Evolutionary conservation across 345 rosid genomes (phyloP).

Genomic region (Turnera subulata): DNA sequence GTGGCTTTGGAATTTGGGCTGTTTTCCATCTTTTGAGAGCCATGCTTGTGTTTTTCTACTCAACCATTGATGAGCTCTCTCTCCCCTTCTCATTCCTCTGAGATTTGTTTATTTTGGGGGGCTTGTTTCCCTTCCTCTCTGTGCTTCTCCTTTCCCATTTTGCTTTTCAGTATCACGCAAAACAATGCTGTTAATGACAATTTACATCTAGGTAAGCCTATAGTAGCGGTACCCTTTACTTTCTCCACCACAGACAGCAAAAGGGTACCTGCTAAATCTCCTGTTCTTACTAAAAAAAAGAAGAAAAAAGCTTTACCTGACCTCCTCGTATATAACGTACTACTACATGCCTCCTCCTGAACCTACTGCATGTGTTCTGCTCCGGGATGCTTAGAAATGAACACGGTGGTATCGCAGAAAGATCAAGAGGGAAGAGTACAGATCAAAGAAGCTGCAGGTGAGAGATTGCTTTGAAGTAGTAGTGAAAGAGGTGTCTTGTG

Average conservation of each 20-base stretch:
- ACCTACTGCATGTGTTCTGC: constrained; percentile 20
- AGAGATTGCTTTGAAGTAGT: too few species aligned
- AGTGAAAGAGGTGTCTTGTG: constrained; percentile 4
- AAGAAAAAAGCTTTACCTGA: too few species aligned
- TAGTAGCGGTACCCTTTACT: constrained; percentile 24
- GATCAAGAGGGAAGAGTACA: constrained; percentile 13
- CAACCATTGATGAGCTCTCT: constrained; percentile 19
- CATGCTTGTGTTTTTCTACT: constrained; percentile 53
- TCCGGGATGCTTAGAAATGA: too few species aligned
- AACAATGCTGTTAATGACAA: constrained; percentile 44
- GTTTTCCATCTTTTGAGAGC: constrained; percentile 71
- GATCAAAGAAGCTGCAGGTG: constrained; percentile 2
- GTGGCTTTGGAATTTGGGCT: constrained; percentile 65
- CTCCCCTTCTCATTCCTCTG: constrained; percentile 13
- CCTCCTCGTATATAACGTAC: neutral
- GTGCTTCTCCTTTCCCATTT: constrained; percentile 6
- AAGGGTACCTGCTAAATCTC: constrained; percentile 17
- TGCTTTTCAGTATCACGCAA: constrained; percentile 33
- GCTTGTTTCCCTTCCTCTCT: too few species aligned
- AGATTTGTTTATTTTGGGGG: constrained; percentile 14
- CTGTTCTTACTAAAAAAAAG: constrained; percentile 13
- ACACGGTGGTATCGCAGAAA: too few species aligned
- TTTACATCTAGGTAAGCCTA: constrained; percentile 17
- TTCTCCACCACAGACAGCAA: constrained; percentile 18
- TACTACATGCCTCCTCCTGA: constrained; percentile 6